Conservation (phyloP, 2,329 filamentous ascomycete species). For the Cylindrodendrum hubeiense region DNA sequence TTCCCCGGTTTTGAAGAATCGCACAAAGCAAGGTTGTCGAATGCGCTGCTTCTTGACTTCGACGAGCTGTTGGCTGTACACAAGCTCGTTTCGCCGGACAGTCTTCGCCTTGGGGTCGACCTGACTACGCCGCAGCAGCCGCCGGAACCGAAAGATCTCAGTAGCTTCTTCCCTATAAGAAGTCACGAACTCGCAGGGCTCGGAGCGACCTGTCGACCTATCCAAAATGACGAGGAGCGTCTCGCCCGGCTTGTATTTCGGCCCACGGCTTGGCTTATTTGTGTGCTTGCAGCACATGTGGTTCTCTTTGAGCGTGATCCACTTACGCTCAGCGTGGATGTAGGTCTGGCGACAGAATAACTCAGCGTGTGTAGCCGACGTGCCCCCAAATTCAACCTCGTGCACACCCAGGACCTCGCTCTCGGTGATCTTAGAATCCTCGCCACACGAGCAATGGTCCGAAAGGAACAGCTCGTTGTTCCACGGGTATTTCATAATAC, state of each 20-base stretch:
- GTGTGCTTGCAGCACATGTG: constrained; percentile 68
- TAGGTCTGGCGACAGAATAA: constrained; percentile 82
- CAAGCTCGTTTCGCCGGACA: constrained; percentile 67
- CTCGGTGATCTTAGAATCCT: constrained; percentile 60
- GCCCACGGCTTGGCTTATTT: constrained; percentile 25
- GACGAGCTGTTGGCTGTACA: constrained; percentile 64
- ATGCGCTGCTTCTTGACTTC: constrained; percentile 57
- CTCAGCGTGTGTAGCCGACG: constrained; percentile 59
- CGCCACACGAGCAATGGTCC: constrained; percentile 78
- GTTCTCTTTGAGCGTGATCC: constrained; percentile 66
- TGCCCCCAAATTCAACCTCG: constrained; percentile 68
- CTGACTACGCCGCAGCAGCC: constrained; percentile 62
- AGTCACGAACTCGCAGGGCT: constrained; percentile 71
- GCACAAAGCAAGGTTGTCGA: constrained; percentile 69
- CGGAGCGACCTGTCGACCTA: constrained; percentile 54
- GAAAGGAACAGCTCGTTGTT: constrained; percentile 82
- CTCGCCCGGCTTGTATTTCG: constrained; percentile 64
- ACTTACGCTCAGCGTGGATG: constrained; percentile 68
- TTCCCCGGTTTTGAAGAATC: constrained; percentile 61
- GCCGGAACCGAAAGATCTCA: constrained; percentile 57
- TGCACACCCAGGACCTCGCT: constrained; percentile 70
- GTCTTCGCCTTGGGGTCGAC: constrained; percentile 49
- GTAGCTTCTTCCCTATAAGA: constrained; percentile 32
- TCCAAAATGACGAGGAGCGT: constrained; percentile 65
- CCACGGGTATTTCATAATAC: constrained; percentile 75